phyloP scores from a whole-genome alignment of 129 eudicot genomes.

The Flaveria linearis region DNA sequence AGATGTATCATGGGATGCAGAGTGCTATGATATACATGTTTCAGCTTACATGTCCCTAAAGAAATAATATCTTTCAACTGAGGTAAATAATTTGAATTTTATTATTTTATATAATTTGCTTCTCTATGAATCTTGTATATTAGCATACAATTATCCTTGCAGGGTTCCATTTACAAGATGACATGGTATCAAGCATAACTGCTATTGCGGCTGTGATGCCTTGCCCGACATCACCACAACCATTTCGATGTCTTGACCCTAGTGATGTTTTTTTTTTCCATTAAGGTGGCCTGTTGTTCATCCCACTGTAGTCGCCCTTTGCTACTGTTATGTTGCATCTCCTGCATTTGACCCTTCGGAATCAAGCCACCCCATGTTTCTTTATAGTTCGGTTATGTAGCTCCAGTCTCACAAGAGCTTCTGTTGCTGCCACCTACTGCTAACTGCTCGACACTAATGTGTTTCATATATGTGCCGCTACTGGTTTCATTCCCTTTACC shows the following conservation, averaged over 20 bases:
- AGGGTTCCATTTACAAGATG: neutral
- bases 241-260: neutral
- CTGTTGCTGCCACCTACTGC: too few relatives aligned
- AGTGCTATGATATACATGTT: conserved; percentile 56
- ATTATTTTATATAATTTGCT: neutral
- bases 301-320: neutral
- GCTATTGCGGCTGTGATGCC: neutral
- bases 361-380: too few relatives aligned
- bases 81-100: neutral
- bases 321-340: neutral
- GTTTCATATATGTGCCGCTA: too few relatives aligned
- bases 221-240: neutral
- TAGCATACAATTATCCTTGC: neutral
- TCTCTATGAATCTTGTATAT: neutral
- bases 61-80: conserved; percentile 13
- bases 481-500: too few relatives aligned
- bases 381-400: too few relatives aligned
- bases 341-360: neutral
- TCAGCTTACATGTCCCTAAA: conserved; percentile 48
- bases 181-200: conserved; percentile 2
- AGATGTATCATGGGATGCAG: conserved; percentile 70
- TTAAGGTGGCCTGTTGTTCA: neutral
- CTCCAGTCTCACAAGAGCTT: too few relatives aligned
- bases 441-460: too few relatives aligned
- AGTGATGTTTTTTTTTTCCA: neutral